Percentiles rank a stretch among this genome's conserved stretches.
Conservation (phyloP, 1,139 yeast species). For the Blastobotrys capitulatus region DNA sequence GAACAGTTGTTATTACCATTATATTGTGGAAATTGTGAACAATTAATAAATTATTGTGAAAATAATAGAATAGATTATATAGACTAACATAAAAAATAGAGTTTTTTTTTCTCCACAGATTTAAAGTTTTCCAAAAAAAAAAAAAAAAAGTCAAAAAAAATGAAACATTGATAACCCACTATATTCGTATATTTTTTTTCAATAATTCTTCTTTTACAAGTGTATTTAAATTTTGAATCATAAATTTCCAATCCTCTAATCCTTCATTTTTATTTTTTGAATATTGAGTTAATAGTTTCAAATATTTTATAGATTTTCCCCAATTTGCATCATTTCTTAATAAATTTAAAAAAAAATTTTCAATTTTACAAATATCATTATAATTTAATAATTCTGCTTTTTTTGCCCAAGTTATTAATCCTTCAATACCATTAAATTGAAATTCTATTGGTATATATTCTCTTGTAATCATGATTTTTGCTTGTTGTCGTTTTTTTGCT, state of each 20-base stretch:
- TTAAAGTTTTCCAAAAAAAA: too few relatives aligned
- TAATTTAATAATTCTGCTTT: conserved; percentile 46
- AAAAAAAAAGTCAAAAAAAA: too few relatives aligned
- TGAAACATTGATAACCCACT: too few relatives aligned
- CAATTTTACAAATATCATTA: conserved; percentile 43
- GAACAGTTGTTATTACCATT: too few relatives aligned
- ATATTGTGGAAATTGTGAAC: too few relatives aligned
- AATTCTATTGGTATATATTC: conserved; percentile 35
- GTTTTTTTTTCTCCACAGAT: too few relatives aligned
- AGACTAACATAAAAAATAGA: too few relatives aligned
- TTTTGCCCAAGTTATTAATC: conserved; percentile 49
- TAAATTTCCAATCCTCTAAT: not conserved
- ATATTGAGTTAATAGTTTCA: conserved; percentile 19
- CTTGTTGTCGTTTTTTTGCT: too few relatives aligned
- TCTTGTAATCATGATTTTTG: conserved; percentile 2
- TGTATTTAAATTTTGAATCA: not conserved
- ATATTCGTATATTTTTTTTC: not conserved
- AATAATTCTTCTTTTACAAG: not conserved
- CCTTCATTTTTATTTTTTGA: not conserved
- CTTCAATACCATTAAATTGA: conserved; percentile 37
- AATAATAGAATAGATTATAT: too few relatives aligned
- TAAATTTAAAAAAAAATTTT: conserved; percentile 18
- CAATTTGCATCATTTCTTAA: conserved; percentile 22
- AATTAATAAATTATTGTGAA: too few relatives aligned
- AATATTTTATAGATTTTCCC: conserved; percentile 20